Percentiles rank a stretch among this genome's conserved stretches.
Conservation (phyloP, 306 rosid genomes). For the Fragaria iinumae region DNA sequence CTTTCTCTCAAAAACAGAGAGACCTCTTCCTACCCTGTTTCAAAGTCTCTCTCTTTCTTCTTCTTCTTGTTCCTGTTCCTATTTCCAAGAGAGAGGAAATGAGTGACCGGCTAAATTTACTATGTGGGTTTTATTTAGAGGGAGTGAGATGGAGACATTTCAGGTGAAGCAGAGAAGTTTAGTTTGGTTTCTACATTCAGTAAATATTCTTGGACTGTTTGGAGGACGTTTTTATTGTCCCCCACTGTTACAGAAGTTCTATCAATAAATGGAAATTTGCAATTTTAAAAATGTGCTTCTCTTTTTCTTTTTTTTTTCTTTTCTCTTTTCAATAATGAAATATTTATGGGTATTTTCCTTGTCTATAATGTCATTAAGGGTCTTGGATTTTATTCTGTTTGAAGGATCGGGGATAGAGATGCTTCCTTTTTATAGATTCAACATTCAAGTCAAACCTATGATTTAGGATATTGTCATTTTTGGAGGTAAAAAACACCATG, state of each 20-base stretch:
- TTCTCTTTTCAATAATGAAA: not conserved
- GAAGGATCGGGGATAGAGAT: not conserved
- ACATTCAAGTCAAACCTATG: not conserved
- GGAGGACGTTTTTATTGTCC: constrained; percentile 28
- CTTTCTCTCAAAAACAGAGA: not conserved
- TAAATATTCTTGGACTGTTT: constrained; percentile 21
- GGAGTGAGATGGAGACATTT: constrained; percentile 18
- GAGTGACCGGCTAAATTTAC: not conserved
- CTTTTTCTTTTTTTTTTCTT: not conserved
- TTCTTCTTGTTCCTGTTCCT: constrained; percentile 7
- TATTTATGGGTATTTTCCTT: not conserved
- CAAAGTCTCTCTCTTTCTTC: constrained; percentile 20
- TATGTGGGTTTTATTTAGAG: not conserved
- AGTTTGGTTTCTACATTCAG: constrained; percentile 30
- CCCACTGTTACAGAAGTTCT: not conserved
- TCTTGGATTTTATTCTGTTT: not conserved
- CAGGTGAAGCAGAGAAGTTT: not conserved
- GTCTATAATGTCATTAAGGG: not conserved
- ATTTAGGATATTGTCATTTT: not conserved
- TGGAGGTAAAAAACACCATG: not conserved
- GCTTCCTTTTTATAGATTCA: not conserved
- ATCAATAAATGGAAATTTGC: not conserved
- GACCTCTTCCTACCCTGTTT: constrained; percentile 6
- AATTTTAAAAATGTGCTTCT: not conserved
- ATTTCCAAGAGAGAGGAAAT: constrained; percentile 11